Percentiles rank a stretch among this genome's conserved stretches.
phyloP scores from a whole-genome alignment of 768 basidiomycete genomes.

The Jaapia argillacea region DNA sequence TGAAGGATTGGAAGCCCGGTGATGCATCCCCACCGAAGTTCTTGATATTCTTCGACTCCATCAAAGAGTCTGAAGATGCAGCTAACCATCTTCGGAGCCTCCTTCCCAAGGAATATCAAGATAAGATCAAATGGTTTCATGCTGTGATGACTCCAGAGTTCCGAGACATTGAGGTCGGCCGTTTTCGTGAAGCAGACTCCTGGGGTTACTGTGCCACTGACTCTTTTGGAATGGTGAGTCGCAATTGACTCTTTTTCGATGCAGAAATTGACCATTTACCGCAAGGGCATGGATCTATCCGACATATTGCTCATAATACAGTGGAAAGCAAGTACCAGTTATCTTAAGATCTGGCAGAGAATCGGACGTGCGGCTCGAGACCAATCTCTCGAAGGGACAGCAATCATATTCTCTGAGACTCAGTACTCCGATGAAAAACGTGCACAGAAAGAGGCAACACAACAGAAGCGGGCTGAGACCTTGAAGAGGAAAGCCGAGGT shows the following conservation, averaged over 20 bases:
- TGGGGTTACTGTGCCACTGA: background rate
- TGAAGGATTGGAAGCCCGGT: too few species aligned
- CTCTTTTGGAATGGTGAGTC: background rate
- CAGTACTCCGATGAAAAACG: background rate
- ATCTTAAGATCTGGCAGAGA: background rate
- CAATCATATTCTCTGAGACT: background rate
- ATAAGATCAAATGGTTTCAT: background rate
- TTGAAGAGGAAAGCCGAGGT: background rate
- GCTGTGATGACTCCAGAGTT: background rate
- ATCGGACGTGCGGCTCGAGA: background rate
- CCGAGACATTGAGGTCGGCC: background rate
- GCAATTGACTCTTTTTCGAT: background rate
- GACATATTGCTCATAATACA: background rate
- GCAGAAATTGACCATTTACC: background rate
- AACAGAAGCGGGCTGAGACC: background rate
- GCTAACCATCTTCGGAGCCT: background rate
- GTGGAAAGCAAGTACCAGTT: background rate
- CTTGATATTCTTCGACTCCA: background rate
- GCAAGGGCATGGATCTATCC: background rate
- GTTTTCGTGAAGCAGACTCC: background rate
- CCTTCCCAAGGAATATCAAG: background rate
- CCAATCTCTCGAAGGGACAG: background rate
- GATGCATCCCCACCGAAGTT: background rate
- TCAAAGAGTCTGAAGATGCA: background rate
- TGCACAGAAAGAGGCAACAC: background rate